Base-by-base conservation (phyloP, 805 yeast genomes). In the Candida arabinofermentans region DNA sequence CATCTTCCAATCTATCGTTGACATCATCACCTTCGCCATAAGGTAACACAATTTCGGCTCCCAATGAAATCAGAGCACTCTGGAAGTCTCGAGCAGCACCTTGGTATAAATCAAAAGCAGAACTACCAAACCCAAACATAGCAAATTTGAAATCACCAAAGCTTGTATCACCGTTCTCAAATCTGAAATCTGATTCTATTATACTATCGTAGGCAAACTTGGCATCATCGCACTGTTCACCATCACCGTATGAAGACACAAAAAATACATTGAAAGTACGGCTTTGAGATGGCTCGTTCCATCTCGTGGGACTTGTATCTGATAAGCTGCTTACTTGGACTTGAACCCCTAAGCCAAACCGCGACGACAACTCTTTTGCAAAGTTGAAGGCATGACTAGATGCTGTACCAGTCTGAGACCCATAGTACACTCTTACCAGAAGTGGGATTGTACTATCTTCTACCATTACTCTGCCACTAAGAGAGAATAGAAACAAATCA, bases 201-300 rank as follows among this genome's bases (percentile, higher is more conserved):
- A 55, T 71, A 57, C 62, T 73, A 37, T 78, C 79, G 57, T 74
- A 81, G 56, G 89, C 83, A 17, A 74, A 75, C 23, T 76, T 71
- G 4, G 95, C 91, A 54, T 86, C 86, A 59, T 90, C 96, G 24
- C 98, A 90, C 50, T 95, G 95, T 60, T 91, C 98, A 56, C 98
- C 98, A 64, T 91, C 97, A 47, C 98, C 98, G 57, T 90, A 89
- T 7, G 96, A 85, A 22, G 97, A 88, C 58, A 91, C 68, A 55
- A 90, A 74, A 55, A 90, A 81, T 39, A 72, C 62, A 23, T 65
- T n/a, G n/a, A n/a, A 59, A 2, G 53, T 17, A 5, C 22, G 27
- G 43, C 74, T 73, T 10, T 65, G 65, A 13, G 79, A 74, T 46
- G 86, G 59, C 32, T 75, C 76, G 53, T 77, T 78, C 41, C 32